These are phyloP conservation scores for Cicer bijugum DNA, from an alignment of 306 rosid genomes.

Conservation along the genomic window DNA sequence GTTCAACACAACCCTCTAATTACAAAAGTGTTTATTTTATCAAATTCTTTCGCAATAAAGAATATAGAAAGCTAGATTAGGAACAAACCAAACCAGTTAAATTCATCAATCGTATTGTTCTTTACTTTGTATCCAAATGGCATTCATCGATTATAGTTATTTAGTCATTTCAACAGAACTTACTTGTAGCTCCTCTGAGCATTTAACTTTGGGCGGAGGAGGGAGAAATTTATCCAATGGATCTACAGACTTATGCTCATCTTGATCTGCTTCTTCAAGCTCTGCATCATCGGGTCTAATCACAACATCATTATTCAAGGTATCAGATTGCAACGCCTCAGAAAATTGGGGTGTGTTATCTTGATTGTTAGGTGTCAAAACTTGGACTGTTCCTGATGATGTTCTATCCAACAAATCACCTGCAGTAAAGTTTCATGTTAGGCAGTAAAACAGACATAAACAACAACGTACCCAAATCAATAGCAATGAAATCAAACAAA, in stretches of 20 bases:
- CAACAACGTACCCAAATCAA: constrained; percentile 1
- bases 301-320: constrained; percentile 47
- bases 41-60: background rate
- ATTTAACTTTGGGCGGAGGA: constrained; percentile 70
- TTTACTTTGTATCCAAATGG: constrained; percentile 17
- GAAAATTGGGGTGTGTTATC: constrained; percentile 57
- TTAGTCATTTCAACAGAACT: constrained; percentile 43
- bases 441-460: constrained; percentile 5
- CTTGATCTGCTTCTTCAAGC: constrained; percentile 52
- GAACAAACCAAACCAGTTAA: constrained; percentile 25
- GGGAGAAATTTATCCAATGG: constrained; percentile 79
- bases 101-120: constrained; percentile 22
- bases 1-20: background rate
- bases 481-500: constrained; percentile 14
- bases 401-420: constrained; percentile 68
- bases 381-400: constrained; percentile 55
- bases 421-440: constrained; percentile 39
- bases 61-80: background rate
- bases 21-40: background rate
- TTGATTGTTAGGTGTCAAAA: constrained; percentile 59
- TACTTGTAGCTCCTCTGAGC: constrained; percentile 90
- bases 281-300: constrained; percentile 59
- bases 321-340: constrained; percentile 59
- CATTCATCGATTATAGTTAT: constrained; percentile 23
- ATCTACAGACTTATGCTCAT: constrained; percentile 55